Evolutionary conservation across 176 grass and related monocot species (phyloP).

Genomic region (Hsuehochloa calcarea): DNA sequence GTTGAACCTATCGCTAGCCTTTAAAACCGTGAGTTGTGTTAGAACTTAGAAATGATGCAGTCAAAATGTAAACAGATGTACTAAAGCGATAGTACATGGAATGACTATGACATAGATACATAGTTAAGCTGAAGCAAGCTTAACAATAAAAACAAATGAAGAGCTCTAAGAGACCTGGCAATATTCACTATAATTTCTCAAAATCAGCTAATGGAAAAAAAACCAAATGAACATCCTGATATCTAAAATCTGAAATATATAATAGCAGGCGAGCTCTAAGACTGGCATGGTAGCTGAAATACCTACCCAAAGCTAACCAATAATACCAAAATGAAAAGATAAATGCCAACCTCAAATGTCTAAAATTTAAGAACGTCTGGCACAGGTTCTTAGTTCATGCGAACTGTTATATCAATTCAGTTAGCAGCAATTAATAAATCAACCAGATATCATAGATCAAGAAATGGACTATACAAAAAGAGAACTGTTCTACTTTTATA

Average conservation of each 20-base stretch:
- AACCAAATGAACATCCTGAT: constrained; percentile 8
- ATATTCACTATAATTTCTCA: not conserved
- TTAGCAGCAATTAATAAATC: not conserved
- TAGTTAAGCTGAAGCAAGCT: not conserved
- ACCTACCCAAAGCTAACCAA: not conserved
- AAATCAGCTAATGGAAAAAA: not conserved
- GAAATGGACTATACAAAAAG: not conserved
- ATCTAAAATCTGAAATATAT: not conserved
- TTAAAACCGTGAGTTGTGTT: constrained; percentile 20
- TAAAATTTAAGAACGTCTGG: not conserved
- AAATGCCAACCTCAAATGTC: not conserved
- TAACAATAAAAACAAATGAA: not conserved
- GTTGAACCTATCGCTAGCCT: constrained; percentile 97
- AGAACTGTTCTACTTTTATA: not conserved
- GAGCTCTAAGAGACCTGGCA: not conserved
- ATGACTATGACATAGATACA: not conserved
- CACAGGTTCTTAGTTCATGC: not conserved
- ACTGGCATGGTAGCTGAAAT: not conserved
- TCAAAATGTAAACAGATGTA: not conserved
- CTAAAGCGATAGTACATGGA: not conserved
- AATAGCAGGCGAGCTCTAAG: not conserved
- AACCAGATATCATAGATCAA: not conserved
- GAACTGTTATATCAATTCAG: not conserved
- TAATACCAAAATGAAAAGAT: not conserved
- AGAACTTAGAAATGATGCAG: constrained; percentile 10